Evolutionary conservation across 2,329 filamentous ascomycete genomes (phyloP).

Genomic region (Fusarium nelsonii): DNA sequence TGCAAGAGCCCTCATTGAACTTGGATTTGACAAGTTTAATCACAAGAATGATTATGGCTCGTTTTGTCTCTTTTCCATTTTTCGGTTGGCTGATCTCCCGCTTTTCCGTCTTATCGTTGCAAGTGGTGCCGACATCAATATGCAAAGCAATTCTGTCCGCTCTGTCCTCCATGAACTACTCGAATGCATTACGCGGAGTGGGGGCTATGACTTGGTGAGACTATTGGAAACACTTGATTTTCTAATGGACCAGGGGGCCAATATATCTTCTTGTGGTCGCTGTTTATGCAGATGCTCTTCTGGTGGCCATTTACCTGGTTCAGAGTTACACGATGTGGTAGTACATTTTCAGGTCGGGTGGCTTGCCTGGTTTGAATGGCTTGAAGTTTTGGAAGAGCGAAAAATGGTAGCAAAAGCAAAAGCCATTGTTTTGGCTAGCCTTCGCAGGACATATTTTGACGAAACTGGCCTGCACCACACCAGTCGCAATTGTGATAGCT

Average conservation of each 20-base stretch:
- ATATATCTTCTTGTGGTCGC: neutral
- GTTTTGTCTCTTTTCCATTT: neutral
- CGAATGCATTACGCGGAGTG: neutral
- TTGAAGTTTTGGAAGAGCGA: neutral
- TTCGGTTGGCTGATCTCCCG: neutral
- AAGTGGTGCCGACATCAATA: neutral
- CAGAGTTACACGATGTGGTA: neutral
- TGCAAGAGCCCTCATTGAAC: neutral
- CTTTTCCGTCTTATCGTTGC: neutral
- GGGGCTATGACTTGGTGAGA: neutral
- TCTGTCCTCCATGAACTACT: neutral
- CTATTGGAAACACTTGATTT: neutral
- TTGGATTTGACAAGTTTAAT: neutral
- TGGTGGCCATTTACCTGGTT: neutral
- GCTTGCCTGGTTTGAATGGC: neutral
- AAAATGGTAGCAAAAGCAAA: neutral
- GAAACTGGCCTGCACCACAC: neutral
- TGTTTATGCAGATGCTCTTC: neutral
- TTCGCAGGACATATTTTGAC: neutral
- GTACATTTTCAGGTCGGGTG: too few species aligned
- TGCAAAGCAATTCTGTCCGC: too few species aligned
- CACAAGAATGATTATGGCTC: neutral
- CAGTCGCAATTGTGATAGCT: neutral
- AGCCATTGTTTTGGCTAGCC: neutral
- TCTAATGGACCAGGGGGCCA: neutral